Base-by-base conservation (phyloP, 1,284 basidiomycete species). In the Mrakiaceae sp. region DNA sequence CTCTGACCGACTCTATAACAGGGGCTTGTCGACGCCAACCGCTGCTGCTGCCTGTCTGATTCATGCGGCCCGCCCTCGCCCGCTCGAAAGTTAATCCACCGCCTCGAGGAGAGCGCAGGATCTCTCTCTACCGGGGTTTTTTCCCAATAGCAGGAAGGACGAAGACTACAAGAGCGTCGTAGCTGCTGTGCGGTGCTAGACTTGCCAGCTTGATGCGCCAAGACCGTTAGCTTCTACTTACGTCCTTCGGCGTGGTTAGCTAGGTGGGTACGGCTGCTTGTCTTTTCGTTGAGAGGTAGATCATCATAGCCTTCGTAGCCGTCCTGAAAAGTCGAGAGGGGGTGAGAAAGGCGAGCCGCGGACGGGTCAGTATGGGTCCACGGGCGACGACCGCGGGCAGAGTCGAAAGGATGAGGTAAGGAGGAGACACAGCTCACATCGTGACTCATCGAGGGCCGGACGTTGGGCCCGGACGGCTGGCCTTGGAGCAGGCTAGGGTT, bases 281-380 rank as follows among this genome's bases (percentile, higher is more conserved):
- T 50, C 54, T 62, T 62, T 48, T 62, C 61, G 61, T 49, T 42
- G 47, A 57, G 44, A 5, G 44, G 47, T 10, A 62, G 43, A 27
- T 62, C 61, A 27, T 55, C 14, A 39, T 49, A 62, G n/a, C 46
- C 54, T 16, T 55, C 61, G 39, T 62, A 62, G 46, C 46, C 61
- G 43, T 57, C 55, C 61, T 62, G 54, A n/a, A 5, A 46, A n/a
- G 46, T 42, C 10, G 40, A 42, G 14, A 14, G 54, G 39, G 8
- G 48, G 27, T 1, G 27, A 27, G 27, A 27, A 27, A 27, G 14
- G 42, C 12, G 6, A 12, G 12, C 40, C n/a, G 8, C 12, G 11
- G 4, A n/a, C 12, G 12, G 12, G 43, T 57, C 39, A 57, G 56
- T 3, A 16, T 5, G 8, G 43, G 27, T n/a, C 6, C n/a, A 43